Percentiles rank a stretch among this genome's conserved stretches.
phyloP scores from a whole-genome alignment of 2,329 filamentous ascomycete genomes.

The Xylaria sp. region DNA sequence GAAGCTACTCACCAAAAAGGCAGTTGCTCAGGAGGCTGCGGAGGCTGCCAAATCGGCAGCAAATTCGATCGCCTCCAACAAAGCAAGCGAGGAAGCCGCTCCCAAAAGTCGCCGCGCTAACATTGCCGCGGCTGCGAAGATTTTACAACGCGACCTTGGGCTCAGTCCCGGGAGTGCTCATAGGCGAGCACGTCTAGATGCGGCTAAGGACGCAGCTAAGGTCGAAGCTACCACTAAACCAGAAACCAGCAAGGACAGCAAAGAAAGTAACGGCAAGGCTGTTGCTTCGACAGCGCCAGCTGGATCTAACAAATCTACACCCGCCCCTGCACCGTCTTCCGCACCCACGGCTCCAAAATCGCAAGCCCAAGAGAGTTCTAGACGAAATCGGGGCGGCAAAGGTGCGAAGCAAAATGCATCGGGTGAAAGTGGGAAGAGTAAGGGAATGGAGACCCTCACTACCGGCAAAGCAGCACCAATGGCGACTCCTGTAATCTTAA shows the following conservation, averaged over 20 bases:
- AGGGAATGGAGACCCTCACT: conserved; percentile 32
- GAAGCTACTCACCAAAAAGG: conserved; percentile 67
- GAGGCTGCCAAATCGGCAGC: conserved; percentile 53
- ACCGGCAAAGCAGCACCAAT: conserved; percentile 38
- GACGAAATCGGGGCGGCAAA: conserved; percentile 44
- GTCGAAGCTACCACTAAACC: conserved; percentile 55
- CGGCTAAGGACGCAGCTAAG: conserved; percentile 64
- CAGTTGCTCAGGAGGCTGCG: conserved; percentile 54
- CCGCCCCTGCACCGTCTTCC: conserved; percentile 31
- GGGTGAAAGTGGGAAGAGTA: conserved; percentile 38
- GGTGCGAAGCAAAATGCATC: conserved; percentile 40
- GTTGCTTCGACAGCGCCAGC: conserved; percentile 29
- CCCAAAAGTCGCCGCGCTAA: conserved; percentile 63
- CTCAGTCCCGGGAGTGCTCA: conserved; percentile 68
- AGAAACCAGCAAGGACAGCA: conserved; percentile 43
- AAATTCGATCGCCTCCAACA: conserved; percentile 42
- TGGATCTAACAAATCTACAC: conserved; percentile 28
- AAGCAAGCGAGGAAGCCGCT: conserved; percentile 43
- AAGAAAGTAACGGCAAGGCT: conserved; percentile 36
- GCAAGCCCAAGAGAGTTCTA: conserved; percentile 42
- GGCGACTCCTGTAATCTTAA: conserved; percentile 40
- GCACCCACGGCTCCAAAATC: conserved; percentile 40
- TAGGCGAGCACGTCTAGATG: conserved; percentile 63
- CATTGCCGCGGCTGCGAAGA: conserved; percentile 68
- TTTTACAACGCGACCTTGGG: conserved; percentile 69